Evolutionary conservation across 805 yeast species (phyloP).

Genomic region (Pichia thaimueangensis): DNA sequence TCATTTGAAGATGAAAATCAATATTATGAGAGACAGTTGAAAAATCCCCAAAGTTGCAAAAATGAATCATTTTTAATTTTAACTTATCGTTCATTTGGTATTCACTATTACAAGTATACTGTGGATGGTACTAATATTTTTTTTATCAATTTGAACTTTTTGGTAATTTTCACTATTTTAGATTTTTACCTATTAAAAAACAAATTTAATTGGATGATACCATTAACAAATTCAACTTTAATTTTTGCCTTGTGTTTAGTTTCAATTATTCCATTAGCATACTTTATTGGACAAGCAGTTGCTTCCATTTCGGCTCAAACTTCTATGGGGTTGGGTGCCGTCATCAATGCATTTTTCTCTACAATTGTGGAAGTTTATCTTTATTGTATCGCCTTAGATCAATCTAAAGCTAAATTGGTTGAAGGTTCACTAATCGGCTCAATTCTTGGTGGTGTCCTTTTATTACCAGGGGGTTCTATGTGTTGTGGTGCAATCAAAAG

Average conservation of each 20-base stretch:
- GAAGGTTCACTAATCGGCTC: slow-evolving; percentile 97
- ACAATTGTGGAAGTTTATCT: slow-evolving; percentile 90
- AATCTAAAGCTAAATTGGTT: slow-evolving; percentile 79
- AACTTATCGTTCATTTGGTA: slow-evolving; percentile 87
- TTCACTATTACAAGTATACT: slow-evolving; percentile 91
- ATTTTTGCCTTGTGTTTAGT: slow-evolving; percentile 71
- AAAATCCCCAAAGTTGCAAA: slow-evolving; percentile 26
- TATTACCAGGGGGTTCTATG: slow-evolving; percentile 94
- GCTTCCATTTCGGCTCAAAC: slow-evolving; percentile 98
- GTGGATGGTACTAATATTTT: slow-evolving; percentile 94
- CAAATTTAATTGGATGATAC: slow-evolving; percentile 29
- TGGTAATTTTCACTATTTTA: slow-evolving; percentile 75
- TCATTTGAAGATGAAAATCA: slow-evolving; percentile 55
- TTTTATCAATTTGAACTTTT: slow-evolving; percentile 72
- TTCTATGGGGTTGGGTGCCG: slow-evolving; percentile 98
- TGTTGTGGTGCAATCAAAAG: slow-evolving; percentile 92
- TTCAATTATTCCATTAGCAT: slow-evolving; percentile 89
- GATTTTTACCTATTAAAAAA: slow-evolving; percentile 65
- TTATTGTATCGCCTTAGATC: slow-evolving; percentile 84
- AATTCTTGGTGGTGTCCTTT: slow-evolving; percentile 82
- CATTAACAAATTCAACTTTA: slow-evolving; percentile 55
- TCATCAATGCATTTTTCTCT: slow-evolving; percentile 94
- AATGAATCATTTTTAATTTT: slow-evolving; percentile 67
- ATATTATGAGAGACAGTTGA: slow-evolving; percentile 34
- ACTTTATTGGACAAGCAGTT: slow-evolving; percentile 98